phyloP scores from a whole-genome alignment of 768 basidiomycete species.

The Pisolithus microcarpus region DNA sequence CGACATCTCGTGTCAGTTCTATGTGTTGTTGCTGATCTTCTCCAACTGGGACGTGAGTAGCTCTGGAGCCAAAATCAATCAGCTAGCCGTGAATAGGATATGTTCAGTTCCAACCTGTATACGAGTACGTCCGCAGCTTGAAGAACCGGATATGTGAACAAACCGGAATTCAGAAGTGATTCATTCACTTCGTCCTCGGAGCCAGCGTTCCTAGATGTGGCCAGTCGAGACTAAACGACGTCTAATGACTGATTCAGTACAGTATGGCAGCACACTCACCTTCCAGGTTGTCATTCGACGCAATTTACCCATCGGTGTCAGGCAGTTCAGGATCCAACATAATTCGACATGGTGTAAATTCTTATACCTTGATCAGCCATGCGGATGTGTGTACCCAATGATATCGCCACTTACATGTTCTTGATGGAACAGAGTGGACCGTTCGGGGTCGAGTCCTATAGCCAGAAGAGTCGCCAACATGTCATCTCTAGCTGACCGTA shows the following conservation, averaged over 20 bases:
- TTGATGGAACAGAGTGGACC: slow-evolving; percentile 77
- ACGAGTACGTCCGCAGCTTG: slow-evolving; percentile 90
- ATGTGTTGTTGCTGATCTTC: slow-evolving; percentile 96
- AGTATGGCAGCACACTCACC: slow-evolving; percentile 33
- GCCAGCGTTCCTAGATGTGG: slow-evolving; percentile 63
- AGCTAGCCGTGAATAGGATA: not conserved
- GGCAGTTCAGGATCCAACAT: slow-evolving; percentile 83
- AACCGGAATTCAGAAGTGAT: slow-evolving; percentile 70
- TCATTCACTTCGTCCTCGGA: slow-evolving; percentile 77
- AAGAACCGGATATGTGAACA: slow-evolving; percentile 88
- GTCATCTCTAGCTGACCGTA: slow-evolving; percentile 59
- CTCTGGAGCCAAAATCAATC: slow-evolving; percentile 33
- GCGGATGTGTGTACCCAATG: not conserved
- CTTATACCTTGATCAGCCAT: slow-evolving; percentile 17
- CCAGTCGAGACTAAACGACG: slow-evolving; percentile 57
- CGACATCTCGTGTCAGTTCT: slow-evolving; percentile 80
- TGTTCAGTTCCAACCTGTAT: slow-evolving; percentile 52
- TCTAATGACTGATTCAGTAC: not conserved
- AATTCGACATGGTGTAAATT: slow-evolving; percentile 81
- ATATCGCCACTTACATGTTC: slow-evolving; percentile 60
- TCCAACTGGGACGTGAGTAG: slow-evolving; percentile 92
- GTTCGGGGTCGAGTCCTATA: slow-evolving; percentile 72
- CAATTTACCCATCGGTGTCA: slow-evolving; percentile 76
- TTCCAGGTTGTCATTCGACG: slow-evolving; percentile 97
- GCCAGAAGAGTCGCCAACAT: slow-evolving; percentile 82